Base-by-base conservation (phyloP, 441 rosid species). In the Aquilaria agallochum region DNA sequence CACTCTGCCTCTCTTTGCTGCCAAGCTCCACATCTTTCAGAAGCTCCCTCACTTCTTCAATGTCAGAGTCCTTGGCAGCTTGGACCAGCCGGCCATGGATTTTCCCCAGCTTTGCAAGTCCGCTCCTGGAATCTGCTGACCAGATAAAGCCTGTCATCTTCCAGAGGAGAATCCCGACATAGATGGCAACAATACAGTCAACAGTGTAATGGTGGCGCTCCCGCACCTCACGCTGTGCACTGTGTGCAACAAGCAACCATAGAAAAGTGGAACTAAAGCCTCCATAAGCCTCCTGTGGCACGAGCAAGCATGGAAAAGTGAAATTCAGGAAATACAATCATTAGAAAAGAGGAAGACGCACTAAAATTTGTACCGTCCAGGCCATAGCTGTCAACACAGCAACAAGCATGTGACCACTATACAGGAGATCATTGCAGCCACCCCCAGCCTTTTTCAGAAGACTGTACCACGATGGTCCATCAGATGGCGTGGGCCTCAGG, bases 341-440 rank as follows among this genome's bases (percentile, higher is more conserved):
- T 31, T 58, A 50, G 27, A 20, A 50, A 72, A 11, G 36, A 50
- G 9, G 50, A 33, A 50, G 55, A 1, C 45, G 9, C 2, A 6
- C 7, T 50, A 50, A 47, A 30, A 66, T 20, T 31, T 47, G 50
- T 87, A 92, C 96, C 80, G 84, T 93, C 98, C 97, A 93, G 51
- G 98, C 98, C 97, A 90, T 93, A 54, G 98, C 98, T 31, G 98
- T 88, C 53, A 90, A 73, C 3, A 90, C 92, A 60, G 94, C 89
- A 66, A 93, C 97, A 62, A 90, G 90, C 98, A 90, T 88, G 81
- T 93, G 96, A 53, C 97, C 98, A 65, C 98, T 90, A 76, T 84
- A 93, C 58, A 93, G 40, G 62, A 93, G 96, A 72, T 93, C 98
- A 78, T 93, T 90, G 87, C 98, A 93, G 65, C 98, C 98, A 31